Conservation (phyloP, 257 asterid genomes). For the Gynochthodes officinalis region DNA sequence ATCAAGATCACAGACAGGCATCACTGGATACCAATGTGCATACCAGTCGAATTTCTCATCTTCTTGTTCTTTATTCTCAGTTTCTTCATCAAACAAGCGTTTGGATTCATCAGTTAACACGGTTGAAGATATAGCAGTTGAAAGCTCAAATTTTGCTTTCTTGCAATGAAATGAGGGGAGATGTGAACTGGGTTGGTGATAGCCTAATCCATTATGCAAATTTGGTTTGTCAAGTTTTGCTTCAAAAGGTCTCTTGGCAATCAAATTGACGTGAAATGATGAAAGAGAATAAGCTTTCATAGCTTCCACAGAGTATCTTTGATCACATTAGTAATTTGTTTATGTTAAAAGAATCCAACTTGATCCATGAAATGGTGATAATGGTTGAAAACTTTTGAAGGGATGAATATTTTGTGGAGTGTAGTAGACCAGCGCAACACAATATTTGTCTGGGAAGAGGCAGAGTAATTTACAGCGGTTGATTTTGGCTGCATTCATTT, state of each 20-base stretch:
- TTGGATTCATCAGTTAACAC: constrained; percentile 26
- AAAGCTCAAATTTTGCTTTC: constrained; percentile 40
- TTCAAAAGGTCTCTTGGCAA: constrained; percentile 9
- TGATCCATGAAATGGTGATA: too few relatives aligned
- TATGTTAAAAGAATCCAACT: too few relatives aligned
- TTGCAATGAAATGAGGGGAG: constrained; percentile 21
- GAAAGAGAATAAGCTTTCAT: constrained; percentile 41
- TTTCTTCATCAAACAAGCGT: constrained; percentile 27
- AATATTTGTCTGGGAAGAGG: too few relatives aligned
- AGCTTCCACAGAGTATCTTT: constrained; percentile 49
- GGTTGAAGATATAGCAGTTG: constrained; percentile 43
- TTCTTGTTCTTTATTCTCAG: constrained; percentile 22
- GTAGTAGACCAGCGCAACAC: not conserved
- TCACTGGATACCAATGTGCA: constrained; percentile 83
- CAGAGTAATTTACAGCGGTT: too few relatives aligned
- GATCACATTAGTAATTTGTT: not conserved
- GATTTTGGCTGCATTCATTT: too few relatives aligned
- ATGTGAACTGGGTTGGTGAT: constrained; percentile 15
- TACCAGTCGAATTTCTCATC: constrained; percentile 75
- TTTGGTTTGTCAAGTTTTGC: constrained; percentile 16
- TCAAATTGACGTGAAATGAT: constrained; percentile 15
- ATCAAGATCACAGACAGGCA: constrained; percentile 74
- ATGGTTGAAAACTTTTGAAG: not conserved
- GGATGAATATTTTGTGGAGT: not conserved
- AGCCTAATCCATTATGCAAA: constrained; percentile 15